Base-by-base conservation (phyloP, 192 early-diverging fungal genomes). In the Coemansia sp. region DNA sequence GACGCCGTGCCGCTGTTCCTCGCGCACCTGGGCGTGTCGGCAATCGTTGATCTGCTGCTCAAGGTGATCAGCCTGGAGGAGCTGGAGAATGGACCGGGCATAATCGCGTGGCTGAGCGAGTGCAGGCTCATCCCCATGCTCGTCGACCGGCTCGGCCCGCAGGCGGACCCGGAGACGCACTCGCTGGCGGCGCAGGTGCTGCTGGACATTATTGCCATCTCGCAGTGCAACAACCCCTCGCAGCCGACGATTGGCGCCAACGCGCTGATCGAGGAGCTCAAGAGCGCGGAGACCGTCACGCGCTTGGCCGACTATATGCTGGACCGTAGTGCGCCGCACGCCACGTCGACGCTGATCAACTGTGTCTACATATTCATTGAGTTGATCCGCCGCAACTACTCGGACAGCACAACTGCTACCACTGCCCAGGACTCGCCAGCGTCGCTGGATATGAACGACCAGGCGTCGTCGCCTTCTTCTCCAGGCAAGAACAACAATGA, bases 281-380 rank as follows among this genome's bases (percentile, higher is more conserved):
- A 87, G 65, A 95, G 94, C 68, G 90, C 91, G 69, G 80, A 74
- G n/a, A 92, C 90, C 12, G 89, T 97, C 47, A 65, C 82, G 24
- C 85, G 91, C 40, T 86, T 99, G 24, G 89, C 93, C 12, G 82
- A 84, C 41, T 98, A 89, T 66, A 99, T 99, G 98, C 87, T 99
- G 49, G 79, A 79, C 66, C 76, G 68, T 38, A 64, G 75, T 3
- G 94, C 91, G 8, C 91, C 93, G 14, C 84, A 92, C 71, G 88
- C 92, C 22, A 91, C 94, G 1, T 96, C 93, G 17, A 91, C 93
- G 20, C 86, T 99, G 31, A 94, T 90, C 60, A 98, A 96, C 74
- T 95, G 94, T 68, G 94, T 97, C 32, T 93, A 90, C 56, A 96
- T 99, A 61, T 92, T 99, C 67, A 96, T 99, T 64, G 96, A 99